Base-by-base conservation (phyloP, 2,329 filamentous ascomycete genomes). In the Exophiala sideris region DNA sequence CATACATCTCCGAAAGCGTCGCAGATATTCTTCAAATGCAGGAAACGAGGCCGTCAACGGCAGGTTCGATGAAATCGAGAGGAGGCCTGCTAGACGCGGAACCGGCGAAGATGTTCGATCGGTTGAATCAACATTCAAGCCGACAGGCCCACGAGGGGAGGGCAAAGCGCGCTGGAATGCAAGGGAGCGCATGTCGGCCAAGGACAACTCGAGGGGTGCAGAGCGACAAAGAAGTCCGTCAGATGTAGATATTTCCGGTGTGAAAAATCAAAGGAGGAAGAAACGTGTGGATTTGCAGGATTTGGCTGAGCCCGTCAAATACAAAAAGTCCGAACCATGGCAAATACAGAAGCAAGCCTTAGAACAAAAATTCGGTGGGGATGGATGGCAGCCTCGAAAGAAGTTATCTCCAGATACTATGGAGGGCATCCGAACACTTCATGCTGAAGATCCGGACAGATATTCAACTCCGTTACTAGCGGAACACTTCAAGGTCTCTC, bases 331-430 rank as follows among this genome's bases (percentile, higher is more conserved):
- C 2, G 80, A 85, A 59, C 56, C 65, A 3, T 97, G 94, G 94
- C 79, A 82, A 67, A 69, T 82, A 11, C 87, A 96, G 62, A 96
- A 96, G 68, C 75, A 74, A 1, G 87, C 84, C 0, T 72, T 95
- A 34, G 81, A 85, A 64, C 71, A 82, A 57, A 99, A 97, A 66
- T 94, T 96, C 61, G 83, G 83, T 1, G 81, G 86, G 6, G 84
- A 73, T 36, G 74, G 86, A 8, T 99, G 92, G 91, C 79, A 80
- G 24, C 92, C 94, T 29, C 80, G 82, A 45, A 96, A 95, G 71
- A 86, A 86, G 54, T 79, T 99, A 8, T 97, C 94, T 0, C 94
- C 94, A 0, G 92, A 97, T 70, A 90, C 91, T 1, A 77, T 96
- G 32, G 86, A 88, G n/a, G 91, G 91, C 39, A 95, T 99, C 63